Evolutionary conservation across 169 alveolate genomes (phyloP).

Genomic region (Plasmodium inui): DNA sequence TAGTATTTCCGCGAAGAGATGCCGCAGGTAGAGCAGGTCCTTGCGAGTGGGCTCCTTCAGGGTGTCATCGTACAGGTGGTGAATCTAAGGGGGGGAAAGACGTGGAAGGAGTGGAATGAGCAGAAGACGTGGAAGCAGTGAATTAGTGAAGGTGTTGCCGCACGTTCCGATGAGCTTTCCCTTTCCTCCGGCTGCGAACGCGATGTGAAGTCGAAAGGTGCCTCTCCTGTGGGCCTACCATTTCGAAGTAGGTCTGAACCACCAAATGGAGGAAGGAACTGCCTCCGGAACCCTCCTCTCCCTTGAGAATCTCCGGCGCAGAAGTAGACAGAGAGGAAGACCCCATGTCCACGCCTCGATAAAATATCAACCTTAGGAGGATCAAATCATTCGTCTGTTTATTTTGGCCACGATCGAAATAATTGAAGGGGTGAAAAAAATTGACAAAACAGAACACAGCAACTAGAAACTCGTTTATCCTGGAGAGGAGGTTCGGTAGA

Average conservation of each 20-base stretch:
- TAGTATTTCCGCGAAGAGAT: slow-evolving; percentile 5
- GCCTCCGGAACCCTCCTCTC: not conserved
- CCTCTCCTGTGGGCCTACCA: not conserved
- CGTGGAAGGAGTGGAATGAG: not conserved
- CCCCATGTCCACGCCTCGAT: not conserved
- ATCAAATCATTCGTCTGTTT: slow-evolving; percentile 20
- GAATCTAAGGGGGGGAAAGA: not conserved
- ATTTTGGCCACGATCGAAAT: slow-evolving; percentile 20
- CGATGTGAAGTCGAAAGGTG: not conserved
- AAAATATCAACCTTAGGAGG: slow-evolving; percentile 1
- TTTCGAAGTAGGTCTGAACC: slow-evolving; percentile 30
- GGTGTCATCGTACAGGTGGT: not conserved
- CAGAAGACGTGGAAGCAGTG: not conserved
- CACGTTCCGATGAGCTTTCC: too few relatives aligned
- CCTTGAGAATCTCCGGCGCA: not conserved
- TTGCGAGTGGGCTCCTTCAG: not conserved
- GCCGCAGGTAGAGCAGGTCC: slow-evolving; percentile 16
- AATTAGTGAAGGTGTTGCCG: too few relatives aligned
- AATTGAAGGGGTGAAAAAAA: slow-evolving; percentile 35
- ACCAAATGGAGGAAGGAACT: slow-evolving; percentile 13
- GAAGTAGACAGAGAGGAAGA: not conserved
- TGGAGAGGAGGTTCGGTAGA: not conserved
- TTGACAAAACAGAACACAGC: slow-evolving; percentile 28
- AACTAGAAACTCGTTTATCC: slow-evolving; percentile 44
- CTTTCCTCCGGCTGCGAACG: too few relatives aligned